Evolutionary conservation across 306 rosid species (phyloP).

Genomic region (Inga oerstediana): DNA sequence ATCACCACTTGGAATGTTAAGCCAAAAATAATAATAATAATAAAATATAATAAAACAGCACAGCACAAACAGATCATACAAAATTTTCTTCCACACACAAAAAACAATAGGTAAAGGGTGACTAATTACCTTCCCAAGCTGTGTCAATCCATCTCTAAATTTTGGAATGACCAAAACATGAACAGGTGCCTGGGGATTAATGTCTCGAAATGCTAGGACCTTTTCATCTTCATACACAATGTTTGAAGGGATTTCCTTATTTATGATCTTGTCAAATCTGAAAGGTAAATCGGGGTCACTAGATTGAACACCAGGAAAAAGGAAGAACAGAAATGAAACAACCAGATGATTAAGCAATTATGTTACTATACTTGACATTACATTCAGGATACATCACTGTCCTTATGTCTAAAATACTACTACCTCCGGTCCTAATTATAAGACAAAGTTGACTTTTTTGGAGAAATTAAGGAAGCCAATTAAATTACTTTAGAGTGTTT

Average conservation of each 20-base stretch:
- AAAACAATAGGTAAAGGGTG: constrained; percentile 12
- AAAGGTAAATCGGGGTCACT: not conserved
- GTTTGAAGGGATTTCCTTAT: constrained; percentile 87
- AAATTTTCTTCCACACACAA: not conserved
- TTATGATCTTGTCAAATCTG: constrained; percentile 93
- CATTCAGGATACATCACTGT: not conserved
- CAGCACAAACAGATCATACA: not conserved
- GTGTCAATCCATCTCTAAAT: constrained; percentile 80
- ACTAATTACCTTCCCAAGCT: constrained; percentile 67
- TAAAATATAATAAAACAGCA: not conserved
- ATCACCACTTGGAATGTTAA: not conserved
- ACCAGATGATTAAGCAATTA: not conserved
- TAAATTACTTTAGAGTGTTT: too few species aligned
- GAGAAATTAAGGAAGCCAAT: too few species aligned
- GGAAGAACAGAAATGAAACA: not conserved
- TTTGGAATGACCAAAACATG: constrained; percentile 88
- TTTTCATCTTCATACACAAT: constrained; percentile 76
- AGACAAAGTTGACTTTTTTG: too few species aligned
- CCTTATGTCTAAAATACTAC: not conserved
- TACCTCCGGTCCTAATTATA: too few species aligned
- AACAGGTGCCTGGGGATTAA: constrained; percentile 88
- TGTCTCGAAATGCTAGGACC: constrained; percentile 84
- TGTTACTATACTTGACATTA: not conserved
- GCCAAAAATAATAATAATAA: not conserved
- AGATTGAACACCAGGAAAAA: not conserved